Evolutionary conservation across 805 yeast species (phyloP), one percentile per base, ranked within the genome.

Genomic region (Nakazawaea laoshanensis): DNA sequence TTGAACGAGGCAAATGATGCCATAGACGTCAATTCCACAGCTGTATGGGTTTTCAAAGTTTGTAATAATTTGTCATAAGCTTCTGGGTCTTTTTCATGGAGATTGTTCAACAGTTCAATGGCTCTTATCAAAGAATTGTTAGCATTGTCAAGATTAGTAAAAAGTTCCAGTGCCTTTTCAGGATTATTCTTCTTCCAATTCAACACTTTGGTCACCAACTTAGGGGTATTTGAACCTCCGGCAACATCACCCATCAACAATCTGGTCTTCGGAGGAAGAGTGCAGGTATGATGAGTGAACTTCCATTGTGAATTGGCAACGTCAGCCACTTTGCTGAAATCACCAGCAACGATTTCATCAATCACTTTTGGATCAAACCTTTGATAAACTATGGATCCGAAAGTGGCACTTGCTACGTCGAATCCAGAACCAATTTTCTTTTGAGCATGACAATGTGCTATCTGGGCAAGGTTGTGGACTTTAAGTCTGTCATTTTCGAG

Each of bases 341-440:
- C 59, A 10, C 48, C 48, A 11, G 57, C 61, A 14, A 55, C 50
- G 23, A 71, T 48, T 19, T 44, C 48, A 21, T 56, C 57, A 30
- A 74, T 70, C 22, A 73, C 39, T 5, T 44, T 52, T 0, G 94
- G 84, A 3, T 65, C 59, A 47, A 92, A 92, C 39, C 98, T 63
- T 27, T 72, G 66, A 54, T 92, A 92, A 5, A 77, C 66, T 29
- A 88, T 80, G 0, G 95, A 82, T 2, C 98, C 98, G 54, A 68
- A 89, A 0, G 84, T 79, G 0, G 98, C 98, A 17, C 96, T 79
- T 0, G 95, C 97, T 26, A 92, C 94, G 51, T 92, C 98, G 55
- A 92, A 92, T 0, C 98, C 98, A 3, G 96, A 86, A 0, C 98
- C 98, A 17, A 92, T 77, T 54, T 92, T 92, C 20, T 85, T 84